A percentile compares a stretch with the other conserved stretches of the same genome.
Evolutionary conservation across 106 monocot genomes (phyloP).

Genomic region (Gastrodia elata): DNA sequence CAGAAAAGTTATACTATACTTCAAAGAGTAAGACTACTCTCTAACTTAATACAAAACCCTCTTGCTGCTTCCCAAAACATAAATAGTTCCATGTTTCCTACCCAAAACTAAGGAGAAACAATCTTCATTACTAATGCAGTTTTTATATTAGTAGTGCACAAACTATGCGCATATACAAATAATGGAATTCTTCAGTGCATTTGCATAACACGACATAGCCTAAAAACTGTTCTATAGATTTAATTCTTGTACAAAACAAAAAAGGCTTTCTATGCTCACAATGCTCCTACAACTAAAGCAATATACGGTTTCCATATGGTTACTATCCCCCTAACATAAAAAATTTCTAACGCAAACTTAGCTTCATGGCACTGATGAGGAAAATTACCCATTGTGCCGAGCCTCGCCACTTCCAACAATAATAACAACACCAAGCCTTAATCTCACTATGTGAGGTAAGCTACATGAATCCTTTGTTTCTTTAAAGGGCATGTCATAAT

Average conservation of each 20-base stretch:
- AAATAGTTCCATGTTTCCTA: no score
- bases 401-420: neutral
- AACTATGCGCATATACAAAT: neutral
- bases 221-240: neutral
- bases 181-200: neutral
- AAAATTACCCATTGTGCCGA: neutral
- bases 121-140: neutral
- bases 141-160: neutral
- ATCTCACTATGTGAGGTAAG: no score
- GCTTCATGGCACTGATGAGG: neutral
- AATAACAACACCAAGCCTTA: neutral
- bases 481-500: no score
- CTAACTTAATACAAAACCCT: no score
- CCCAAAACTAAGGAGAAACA: no score
- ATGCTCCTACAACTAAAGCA: neutral
- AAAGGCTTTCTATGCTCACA: neutral
- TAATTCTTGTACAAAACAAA: neutral
- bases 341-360: neutral
- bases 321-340: neutral
- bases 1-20: no score
- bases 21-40: no score
- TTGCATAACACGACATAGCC: neutral
- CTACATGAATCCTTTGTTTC: no score
- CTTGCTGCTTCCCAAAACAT: no score
- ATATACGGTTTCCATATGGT: neutral